Evolutionary conservation across 1,139 yeast genomes (phyloP).

Genomic region (Arxiozyma bovina): DNA sequence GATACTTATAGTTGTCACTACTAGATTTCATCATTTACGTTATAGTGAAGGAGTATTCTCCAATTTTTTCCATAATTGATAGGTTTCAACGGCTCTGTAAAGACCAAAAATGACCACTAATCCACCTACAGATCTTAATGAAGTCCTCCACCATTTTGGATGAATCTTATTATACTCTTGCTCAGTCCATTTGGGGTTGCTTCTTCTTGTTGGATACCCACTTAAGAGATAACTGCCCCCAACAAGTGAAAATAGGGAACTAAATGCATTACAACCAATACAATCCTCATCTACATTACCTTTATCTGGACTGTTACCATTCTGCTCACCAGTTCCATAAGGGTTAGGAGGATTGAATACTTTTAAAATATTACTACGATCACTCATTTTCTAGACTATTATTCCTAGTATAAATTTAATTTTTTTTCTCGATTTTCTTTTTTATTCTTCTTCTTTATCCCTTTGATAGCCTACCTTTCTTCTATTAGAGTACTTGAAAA

Average conservation of each 20-base stretch:
- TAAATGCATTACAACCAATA: conserved; percentile 55
- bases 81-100: conserved; percentile 34
- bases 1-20: not conserved
- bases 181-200: conserved; percentile 28
- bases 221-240: conserved; percentile 54
- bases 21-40: too few relatives aligned
- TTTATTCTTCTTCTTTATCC: too few relatives aligned
- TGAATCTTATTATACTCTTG: conserved; percentile 33
- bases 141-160: conserved; percentile 53
- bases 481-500: not conserved
- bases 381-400: conserved; percentile 32
- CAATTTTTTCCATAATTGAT: not conserved
- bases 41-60: not conserved
- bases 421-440: too few relatives aligned
- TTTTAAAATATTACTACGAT: conserved; percentile 41
- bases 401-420: not conserved
- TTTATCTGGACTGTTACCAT: not conserved
- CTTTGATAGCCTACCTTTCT: not conserved
- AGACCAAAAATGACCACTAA: conserved; percentile 47
- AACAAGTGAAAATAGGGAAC: conserved; percentile 45
- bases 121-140: conserved; percentile 44
- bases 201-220: conserved; percentile 41
- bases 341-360: conserved; percentile 51
- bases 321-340: conserved; percentile 30
- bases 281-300: conserved; percentile 34